Base-by-base conservation (phyloP, 2,329 filamentous ascomycete species). In the Neurospora sp. region DNA sequence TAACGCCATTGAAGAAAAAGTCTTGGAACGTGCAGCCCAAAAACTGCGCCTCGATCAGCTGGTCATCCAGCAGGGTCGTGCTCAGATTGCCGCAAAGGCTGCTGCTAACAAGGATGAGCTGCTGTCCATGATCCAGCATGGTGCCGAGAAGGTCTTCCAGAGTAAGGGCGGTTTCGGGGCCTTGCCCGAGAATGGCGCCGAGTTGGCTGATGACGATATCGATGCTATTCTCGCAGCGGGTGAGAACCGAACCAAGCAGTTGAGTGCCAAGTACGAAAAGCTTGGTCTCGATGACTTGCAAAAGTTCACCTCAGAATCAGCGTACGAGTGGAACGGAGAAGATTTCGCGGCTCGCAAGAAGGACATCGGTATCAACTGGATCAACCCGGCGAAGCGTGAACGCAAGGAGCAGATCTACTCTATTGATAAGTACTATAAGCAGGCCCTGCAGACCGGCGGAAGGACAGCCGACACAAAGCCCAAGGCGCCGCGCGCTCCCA, bases 321-420 rank as follows among this genome's bases (percentile, higher is more conserved):
- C 96, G 0, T 99, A 99, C 77, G 96, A 98, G 78, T 99, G 96
- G 96, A 99, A 99, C 73, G 96, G 96, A 66, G 91, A 98, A 81
- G 95, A 95, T 76, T 99, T 99, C 79, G 92, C 93, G 68, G 92
- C 91, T 70, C 88, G 90, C 78, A 96, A 96, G 82, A 97, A 96
- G 80, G 93, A 97, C 67, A 92, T 97, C 73, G 93, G 92, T 67
- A 87, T 97, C 74, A 94, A 85, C 77, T 99, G 96, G 96, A 99
- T 99, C 82, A 97, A 99, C 76, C 96, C 96, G 2, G 90, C 95
- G 17, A 99, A 99, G 85, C 94, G 96, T 80, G 96, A 99, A 82
- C 92, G 96, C 77, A 99, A 98, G 80, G 95, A 98, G 78, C 93
- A 97, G 78, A 93, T 93, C 5, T 99, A 99, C 79, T 97, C 95